Base-by-base conservation (phyloP, 73 alveolate species). In the Effrenium voratum region DNA sequence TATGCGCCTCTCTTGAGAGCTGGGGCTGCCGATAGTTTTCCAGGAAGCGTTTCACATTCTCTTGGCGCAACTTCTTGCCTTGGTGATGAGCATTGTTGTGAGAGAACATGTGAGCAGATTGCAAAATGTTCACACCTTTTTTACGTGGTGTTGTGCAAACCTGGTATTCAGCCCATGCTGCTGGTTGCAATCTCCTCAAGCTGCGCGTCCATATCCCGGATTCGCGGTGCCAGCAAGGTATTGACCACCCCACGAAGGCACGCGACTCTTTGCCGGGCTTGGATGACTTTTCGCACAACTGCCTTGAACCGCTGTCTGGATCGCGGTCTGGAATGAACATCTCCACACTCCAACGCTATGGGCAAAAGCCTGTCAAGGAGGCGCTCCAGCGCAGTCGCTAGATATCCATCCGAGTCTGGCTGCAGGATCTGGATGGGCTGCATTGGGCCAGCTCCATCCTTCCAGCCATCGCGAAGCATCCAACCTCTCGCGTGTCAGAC, bases 31-130 rank as follows among this genome's bases (percentile, higher is more conserved):
- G 93, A 32, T 85, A 85, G 93, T 85, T 85, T n/a, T 50, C 73
- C 44, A 85, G 57, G 80, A 85, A 85, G 52, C 93, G 93, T 43
- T 85, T 85, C 49, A 85, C 93, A 59, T 85, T 52, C 81, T 85
- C 81, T 26, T 80, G 79, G 36, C 93, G 93, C 85, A 75, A 16
- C 57, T 75, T 75, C 57, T 75, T 75, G 59, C n/a, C n/a, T n/a
- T n/a, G n/a, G n/a, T n/a, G n/a, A n/a, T n/a, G n/a, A n/a, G n/a
- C n/a, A n/a, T n/a, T n/a, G n/a, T n/a, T n/a, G n/a, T n/a, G n/a
- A n/a, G n/a, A n/a, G n/a, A n/a, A n/a, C n/a, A n/a, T n/a, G n/a
- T n/a, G n/a, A n/a, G n/a, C n/a, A n/a, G n/a, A n/a, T n/a, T n/a
- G n/a, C n/a, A n/a, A n/a, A n/a, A n/a, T n/a, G n/a, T n/a, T n/a